Base-by-base conservation (phyloP, 2,329 filamentous ascomycete species). In the Botrytis medusae region DNA sequence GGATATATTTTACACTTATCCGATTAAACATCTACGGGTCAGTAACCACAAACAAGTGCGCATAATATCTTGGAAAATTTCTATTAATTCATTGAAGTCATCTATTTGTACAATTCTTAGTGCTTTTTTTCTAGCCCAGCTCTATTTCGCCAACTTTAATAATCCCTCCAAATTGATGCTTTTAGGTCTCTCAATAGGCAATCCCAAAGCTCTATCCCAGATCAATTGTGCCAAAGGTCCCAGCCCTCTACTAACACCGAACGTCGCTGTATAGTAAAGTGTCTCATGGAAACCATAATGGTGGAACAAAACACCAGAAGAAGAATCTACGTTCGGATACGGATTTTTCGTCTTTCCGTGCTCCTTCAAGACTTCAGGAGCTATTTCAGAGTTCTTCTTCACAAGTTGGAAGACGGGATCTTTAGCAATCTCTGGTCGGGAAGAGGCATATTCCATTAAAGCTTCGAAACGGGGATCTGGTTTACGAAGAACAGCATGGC, bases 281-380 rank as follows among this genome's bases (percentile, higher is more conserved):
- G 95, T 97, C 86, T 98, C 94, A 82, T 93, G 92, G 90, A 99
- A 97, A 74, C 95, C 96, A 82, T 97, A 99, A 86, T 98, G 94
- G 84, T 98, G 92, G 90, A 99, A 98, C 67, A 99, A 88, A 9
- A 98, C 95, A 76, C 96, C 96, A 0, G 94, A 97, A 76, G 90
- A 92, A 65, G 92, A 94, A 84, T 99, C 96, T 75, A 99, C 96
- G 82, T 99, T 99, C 77, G 96, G 96, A 84, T 95, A 97, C 2
- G 96, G 94, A 85, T 97, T 97, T 88, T 97, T 97, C 78, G 94
- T 97, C 91, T 98, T 98, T 83, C 96, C 96, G 82, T 99, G 96
- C 85, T 98, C 91, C 79, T 90, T 96, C 79, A 99, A 87, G 32
- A 99, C 96, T 70, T 90, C 89, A 25, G 96, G 96, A 0, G 96